Evolutionary conservation across 2,329 filamentous ascomycete species (phyloP), one percentile per base, ranked within the genome.

Genomic region (Blastomyces parvus): DNA sequence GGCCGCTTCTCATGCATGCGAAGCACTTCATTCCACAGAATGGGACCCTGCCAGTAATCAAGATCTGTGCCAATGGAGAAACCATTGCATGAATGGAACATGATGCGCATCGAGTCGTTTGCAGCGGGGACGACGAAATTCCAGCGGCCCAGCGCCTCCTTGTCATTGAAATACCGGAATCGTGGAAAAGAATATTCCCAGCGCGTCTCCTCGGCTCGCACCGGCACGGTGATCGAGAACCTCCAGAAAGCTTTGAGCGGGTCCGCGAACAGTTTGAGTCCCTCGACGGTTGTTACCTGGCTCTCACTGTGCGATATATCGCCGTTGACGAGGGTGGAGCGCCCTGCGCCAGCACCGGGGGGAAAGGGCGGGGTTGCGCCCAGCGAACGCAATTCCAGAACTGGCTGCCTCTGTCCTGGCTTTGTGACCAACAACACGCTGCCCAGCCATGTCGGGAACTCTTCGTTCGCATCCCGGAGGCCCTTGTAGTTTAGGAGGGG

Each of bases 391-490:
- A 77, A 75, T 33, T 81, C 80, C 50, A 95, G 85, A 66, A 82
- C 78, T 0, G 83, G 81, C 66, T 84, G 82, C 25, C 80, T 78
- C 70, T 84, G 86, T 30, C 88, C 88, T 4, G 91, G 88, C 60
- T 83, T 86, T 19, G 88, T 89, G 61, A 97, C 91, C 59, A 97
- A 79, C 69, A 97, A 79, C 8, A 96, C 89, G 73, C 91, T 96
- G 64, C 93, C 92, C 69, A 89, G 81, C 92, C 93, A 97, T 57
- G 71, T 69, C 1, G 72, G 67, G 33, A 70, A 65, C 13, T 66
- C 65, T 48, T 74, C 67, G 55, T 69, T 67, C 58, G 74, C 69
- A 62, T 74, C 70, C 36, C 62, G 66, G 79, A 80, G 73, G 76
- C 76, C 72, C 76, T 81, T 71, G 73, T 79, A 77, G 66, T 81